Evolutionary conservation across 148 eudicot species (phyloP).

Genomic region (Fagopyrum tataricum): DNA sequence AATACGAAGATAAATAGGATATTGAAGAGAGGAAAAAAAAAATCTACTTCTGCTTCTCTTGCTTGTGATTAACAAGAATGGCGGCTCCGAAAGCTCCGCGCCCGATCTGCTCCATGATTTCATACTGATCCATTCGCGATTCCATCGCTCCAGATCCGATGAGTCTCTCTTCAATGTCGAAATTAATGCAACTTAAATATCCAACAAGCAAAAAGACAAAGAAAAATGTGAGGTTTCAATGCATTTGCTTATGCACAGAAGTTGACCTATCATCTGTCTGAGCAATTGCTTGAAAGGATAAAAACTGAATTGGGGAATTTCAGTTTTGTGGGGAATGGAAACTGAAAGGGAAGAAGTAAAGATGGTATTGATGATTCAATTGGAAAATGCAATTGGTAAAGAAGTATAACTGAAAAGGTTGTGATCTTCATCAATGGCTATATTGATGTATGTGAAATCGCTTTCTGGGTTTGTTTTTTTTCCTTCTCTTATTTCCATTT

Average conservation of each 20-base stretch:
- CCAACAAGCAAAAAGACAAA: not conserved
- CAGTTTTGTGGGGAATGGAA: not conserved
- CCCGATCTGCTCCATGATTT: constrained; percentile 98
- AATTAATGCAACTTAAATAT: not conserved
- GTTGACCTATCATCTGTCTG: not conserved
- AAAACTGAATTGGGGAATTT: not conserved
- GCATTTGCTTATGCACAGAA: not conserved
- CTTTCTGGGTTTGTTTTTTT: not conserved
- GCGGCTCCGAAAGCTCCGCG: constrained; percentile 99
- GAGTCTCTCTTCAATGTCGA: not conserved
- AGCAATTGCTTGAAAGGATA: not conserved
- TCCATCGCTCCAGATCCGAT: constrained; percentile 36
- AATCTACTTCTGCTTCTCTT: constrained; percentile 68
- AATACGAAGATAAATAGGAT: not conserved
- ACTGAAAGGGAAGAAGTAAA: not conserved
- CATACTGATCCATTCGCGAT: constrained; percentile 95
- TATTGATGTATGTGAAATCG: not conserved
- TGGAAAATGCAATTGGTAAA: not conserved
- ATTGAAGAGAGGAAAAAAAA: not conserved
- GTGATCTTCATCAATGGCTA: constrained; percentile 2
- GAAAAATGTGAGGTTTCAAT: not conserved
- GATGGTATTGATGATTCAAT: not conserved
- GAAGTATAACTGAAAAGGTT: not conserved
- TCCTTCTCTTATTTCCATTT: not conserved
- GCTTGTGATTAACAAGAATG: constrained; percentile 82